These are phyloP conservation scores for Saccharomyces hybrid DNA, from an alignment of 1,139 yeast genomes.

Conservation along the genomic window DNA sequence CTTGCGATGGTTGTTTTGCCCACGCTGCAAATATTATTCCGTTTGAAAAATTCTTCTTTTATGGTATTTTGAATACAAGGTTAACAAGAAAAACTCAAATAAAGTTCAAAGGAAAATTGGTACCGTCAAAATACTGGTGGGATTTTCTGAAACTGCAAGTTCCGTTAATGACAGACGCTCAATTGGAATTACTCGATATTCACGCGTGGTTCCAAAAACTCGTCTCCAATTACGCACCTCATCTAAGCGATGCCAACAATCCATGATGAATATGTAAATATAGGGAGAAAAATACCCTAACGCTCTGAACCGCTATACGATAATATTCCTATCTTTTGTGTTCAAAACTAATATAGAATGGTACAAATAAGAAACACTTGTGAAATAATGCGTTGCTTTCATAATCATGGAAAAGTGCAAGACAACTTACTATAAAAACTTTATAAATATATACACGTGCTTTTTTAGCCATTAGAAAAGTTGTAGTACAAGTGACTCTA, in stretches of 20 bases:
- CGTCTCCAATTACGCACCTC: constrained; percentile 9
- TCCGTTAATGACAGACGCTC: constrained; percentile 10
- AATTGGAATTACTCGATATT: neutral
- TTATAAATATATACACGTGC: neutral
- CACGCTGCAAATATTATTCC: constrained; percentile 27
- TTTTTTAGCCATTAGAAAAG: neutral
- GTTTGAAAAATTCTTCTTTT: constrained; percentile 20
- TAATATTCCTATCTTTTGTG: neutral
- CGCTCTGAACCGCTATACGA: neutral
- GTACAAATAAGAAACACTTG: neutral
- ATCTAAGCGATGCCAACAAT: constrained; percentile 8
- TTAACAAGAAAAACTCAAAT: constrained; percentile 26
- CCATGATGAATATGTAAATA: neutral
- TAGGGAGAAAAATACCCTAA: neutral
- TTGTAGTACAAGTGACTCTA: neutral
- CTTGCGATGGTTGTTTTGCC: constrained; percentile 14
- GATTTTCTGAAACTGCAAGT: constrained; percentile 22
- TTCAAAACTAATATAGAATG: neutral
- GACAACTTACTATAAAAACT: neutral
- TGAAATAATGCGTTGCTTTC: neutral
- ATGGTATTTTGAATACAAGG: constrained; percentile 22
- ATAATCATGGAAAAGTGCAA: neutral
- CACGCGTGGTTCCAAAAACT: neutral
- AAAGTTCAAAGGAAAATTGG: constrained; percentile 23
- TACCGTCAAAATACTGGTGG: constrained; percentile 32